Evolutionary conservation across 257 asterid species (phyloP).

Genomic region (Coffea canephora): DNA sequence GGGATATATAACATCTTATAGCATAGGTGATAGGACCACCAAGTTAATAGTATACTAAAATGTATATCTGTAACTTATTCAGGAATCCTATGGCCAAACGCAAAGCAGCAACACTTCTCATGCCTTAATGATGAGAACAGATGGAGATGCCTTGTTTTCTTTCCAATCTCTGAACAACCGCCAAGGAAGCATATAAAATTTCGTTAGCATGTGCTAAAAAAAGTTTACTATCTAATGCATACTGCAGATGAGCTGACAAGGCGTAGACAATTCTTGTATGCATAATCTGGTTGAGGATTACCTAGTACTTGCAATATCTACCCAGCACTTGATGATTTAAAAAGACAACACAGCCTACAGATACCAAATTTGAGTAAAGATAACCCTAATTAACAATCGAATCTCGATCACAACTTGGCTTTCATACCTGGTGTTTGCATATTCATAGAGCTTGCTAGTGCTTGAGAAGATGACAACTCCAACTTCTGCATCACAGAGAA

Average conservation of each 20-base stretch:
- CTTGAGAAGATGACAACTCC: slow-evolving; percentile 43
- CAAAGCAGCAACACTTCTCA: not conserved
- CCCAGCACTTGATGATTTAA: not conserved
- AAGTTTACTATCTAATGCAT: not conserved
- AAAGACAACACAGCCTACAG: not conserved
- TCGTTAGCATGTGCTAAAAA: not conserved
- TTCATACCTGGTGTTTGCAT: slow-evolving; percentile 35
- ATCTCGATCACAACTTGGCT: not conserved
- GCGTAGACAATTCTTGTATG: not conserved
- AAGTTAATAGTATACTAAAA: not conserved
- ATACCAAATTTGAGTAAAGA: not conserved
- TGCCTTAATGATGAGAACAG: not conserved
- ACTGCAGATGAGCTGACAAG: not conserved
- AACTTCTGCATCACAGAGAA: slow-evolving; percentile 50
- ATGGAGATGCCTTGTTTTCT: not conserved
- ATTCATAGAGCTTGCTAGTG: slow-evolving; percentile 42
- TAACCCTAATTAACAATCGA: not conserved
- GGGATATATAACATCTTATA: too few relatives aligned
- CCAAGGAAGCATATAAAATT: not conserved
- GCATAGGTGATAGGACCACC: too few relatives aligned
- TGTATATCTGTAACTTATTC: not conserved
- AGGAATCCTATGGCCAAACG: not conserved
- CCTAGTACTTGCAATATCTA: slow-evolving; percentile 3
- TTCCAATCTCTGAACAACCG: not conserved
- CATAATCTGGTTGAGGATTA: not conserved